Conservation (phyloP, 148 eudicot genomes). For the Vaccinium vitisidaea region DNA sequence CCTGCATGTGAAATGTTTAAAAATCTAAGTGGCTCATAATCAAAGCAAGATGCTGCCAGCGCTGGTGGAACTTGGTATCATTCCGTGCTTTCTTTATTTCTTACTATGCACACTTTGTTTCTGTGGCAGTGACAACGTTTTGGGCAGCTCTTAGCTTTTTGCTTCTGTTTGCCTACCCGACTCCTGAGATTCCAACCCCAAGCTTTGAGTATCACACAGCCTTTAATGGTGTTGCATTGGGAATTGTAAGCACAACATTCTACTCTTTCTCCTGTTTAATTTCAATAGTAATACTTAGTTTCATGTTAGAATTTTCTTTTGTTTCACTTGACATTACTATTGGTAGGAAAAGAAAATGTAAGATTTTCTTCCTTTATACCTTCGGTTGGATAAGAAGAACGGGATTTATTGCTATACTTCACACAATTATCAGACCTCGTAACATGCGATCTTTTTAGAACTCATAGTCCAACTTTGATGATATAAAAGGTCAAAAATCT, state of each 20-base stretch:
- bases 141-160: constrained; percentile 93
- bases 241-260: constrained; percentile 65
- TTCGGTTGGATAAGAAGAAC: background rate
- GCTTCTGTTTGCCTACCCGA: constrained; percentile 89
- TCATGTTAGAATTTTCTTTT: background rate
- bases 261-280: background rate
- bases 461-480: background rate
- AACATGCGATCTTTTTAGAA: background rate
- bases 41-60: background rate
- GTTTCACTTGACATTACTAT: background rate
- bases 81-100: background rate
- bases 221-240: constrained; percentile 88
- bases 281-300: background rate
- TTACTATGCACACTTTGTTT: background rate
- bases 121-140: constrained; percentile 71
- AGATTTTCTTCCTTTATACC: background rate
- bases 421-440: background rate
- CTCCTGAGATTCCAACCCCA: constrained; percentile 91
- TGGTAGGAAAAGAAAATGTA: background rate
- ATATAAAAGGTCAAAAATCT: background rate
- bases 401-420: background rate
- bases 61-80: background rate
- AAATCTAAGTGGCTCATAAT: background rate
- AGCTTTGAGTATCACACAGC: constrained; percentile 95
- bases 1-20: background rate